Conservation (phyloP, 2,329 filamentous ascomycete genomes). For the Metarhizium album region DNA sequence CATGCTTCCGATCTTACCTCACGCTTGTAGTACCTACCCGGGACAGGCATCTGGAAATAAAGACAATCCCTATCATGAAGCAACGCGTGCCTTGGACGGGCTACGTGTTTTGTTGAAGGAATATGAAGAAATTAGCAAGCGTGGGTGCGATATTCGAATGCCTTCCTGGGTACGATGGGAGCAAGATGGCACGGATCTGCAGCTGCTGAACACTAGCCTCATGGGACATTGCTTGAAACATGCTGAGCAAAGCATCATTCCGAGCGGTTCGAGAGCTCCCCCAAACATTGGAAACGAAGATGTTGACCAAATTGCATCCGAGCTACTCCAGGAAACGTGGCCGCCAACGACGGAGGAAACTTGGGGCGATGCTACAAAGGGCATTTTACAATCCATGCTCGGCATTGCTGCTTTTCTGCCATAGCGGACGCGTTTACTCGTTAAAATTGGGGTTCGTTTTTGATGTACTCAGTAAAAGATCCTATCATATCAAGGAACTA, state of each 20-base stretch:
- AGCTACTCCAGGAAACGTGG: conserved; percentile 19
- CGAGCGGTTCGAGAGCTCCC: conserved; percentile 7
- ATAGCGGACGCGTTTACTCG: not conserved
- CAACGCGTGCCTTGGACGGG: conserved; percentile 6
- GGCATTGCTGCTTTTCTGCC: conserved; percentile 14
- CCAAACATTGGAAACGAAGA: conserved; percentile 11
- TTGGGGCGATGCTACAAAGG: conserved; percentile 22
- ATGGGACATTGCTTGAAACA: conserved; percentile 11
- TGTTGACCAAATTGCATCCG: conserved; percentile 22
- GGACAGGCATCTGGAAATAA: not conserved
- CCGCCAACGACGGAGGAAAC: conserved; percentile 14
- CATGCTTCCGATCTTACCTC: not conserved
- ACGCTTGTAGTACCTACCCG: not conserved
- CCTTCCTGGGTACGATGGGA: conserved; percentile 22
- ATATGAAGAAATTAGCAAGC: conserved; percentile 15
- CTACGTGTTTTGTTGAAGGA: conserved; percentile 11
- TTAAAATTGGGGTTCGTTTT: no score
- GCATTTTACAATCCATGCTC: conserved; percentile 17
- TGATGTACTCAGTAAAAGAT: no score
- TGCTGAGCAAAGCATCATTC: conserved; percentile 18
- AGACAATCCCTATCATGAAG: not conserved
- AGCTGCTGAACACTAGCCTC: conserved; percentile 17
- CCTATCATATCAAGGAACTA: no score
- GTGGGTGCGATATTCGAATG: conserved; percentile 11
- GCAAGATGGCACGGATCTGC: conserved; percentile 20